Percentiles rank a stretch among this genome's conserved stretches.
Conservation (phyloP, 2,329 filamentous ascomycete genomes). For the Aspergillus melleus region DNA sequence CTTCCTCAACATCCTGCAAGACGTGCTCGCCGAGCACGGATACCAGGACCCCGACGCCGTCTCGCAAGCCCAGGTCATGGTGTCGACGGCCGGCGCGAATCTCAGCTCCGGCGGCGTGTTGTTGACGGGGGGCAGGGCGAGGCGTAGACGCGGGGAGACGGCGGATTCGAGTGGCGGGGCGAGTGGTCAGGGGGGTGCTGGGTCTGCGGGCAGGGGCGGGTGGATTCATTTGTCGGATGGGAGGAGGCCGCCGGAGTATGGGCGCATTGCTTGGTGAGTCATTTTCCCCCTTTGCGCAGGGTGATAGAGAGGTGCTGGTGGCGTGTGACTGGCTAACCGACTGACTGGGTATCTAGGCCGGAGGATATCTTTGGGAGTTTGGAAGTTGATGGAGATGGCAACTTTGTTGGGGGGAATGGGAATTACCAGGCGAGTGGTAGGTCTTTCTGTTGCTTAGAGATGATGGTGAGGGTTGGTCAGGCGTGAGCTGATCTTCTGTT, state of each 20-base stretch:
- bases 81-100: constrained; percentile 57
- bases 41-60: constrained; percentile 57
- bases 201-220: constrained; percentile 59
- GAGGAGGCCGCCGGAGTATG: constrained; percentile 62
- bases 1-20: constrained; percentile 58
- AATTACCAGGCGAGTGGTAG: constrained; percentile 60
- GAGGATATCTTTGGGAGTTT: constrained; percentile 67
- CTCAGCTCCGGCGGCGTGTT: constrained; percentile 53
- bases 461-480: background rate
- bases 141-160: constrained; percentile 35
- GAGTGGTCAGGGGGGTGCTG: constrained; percentile 59
- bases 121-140: constrained; percentile 38
- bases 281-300: background rate
- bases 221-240: constrained; percentile 64
- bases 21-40: constrained; percentile 56
- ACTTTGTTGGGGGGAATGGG: constrained; percentile 57
- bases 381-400: constrained; percentile 59
- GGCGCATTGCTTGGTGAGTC: constrained; percentile 58
- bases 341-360: constrained; percentile 39
- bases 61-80: constrained; percentile 61
- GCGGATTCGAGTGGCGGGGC: constrained; percentile 55
- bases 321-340: constrained; percentile 10
- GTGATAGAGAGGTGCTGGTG: no score
- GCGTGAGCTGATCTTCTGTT: constrained; percentile 3
- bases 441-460: background rate